Conservation (phyloP, 2,329 filamentous ascomycete species). For the Colletotrichum nymphaeae region DNA sequence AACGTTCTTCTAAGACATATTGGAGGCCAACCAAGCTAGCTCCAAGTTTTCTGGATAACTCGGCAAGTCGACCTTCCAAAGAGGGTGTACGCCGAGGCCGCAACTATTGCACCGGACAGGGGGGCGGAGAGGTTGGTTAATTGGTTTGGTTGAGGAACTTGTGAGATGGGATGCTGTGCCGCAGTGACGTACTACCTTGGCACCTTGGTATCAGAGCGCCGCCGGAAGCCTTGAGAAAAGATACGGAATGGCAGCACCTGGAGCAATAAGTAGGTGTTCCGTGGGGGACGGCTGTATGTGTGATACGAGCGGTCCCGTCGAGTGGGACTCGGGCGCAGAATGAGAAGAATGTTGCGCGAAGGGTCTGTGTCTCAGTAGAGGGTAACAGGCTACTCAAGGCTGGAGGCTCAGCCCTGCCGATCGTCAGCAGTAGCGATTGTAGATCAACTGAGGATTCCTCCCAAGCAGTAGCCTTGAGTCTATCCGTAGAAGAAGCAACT, state of each 20-base stretch:
- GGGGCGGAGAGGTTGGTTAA: background rate
- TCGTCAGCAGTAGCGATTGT: background rate
- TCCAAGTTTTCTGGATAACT: background rate
- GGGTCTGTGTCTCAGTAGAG: background rate
- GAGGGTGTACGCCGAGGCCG: background rate
- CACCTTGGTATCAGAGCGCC: background rate
- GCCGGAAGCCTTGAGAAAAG: constrained; percentile 14
- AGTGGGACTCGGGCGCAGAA: background rate
- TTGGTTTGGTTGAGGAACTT: background rate
- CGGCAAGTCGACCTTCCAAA: background rate
- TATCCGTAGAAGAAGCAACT: no score
- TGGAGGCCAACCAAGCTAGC: background rate
- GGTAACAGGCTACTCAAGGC: background rate
- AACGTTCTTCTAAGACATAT: background rate
- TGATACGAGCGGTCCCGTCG: background rate
- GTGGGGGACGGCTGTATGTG: background rate
- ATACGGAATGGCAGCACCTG: background rate
- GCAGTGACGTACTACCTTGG: constrained; percentile 30
- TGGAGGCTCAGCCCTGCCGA: constrained; percentile 4
- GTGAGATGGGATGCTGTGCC: constrained; percentile 10
- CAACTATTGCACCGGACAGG: background rate
- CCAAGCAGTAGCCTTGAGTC: background rate
- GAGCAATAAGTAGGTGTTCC: background rate
- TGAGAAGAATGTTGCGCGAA: no score
- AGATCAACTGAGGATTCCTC: background rate